Conservation (phyloP, 352 stramenopile genomes). For the Phytophthora palmivora region DNA sequence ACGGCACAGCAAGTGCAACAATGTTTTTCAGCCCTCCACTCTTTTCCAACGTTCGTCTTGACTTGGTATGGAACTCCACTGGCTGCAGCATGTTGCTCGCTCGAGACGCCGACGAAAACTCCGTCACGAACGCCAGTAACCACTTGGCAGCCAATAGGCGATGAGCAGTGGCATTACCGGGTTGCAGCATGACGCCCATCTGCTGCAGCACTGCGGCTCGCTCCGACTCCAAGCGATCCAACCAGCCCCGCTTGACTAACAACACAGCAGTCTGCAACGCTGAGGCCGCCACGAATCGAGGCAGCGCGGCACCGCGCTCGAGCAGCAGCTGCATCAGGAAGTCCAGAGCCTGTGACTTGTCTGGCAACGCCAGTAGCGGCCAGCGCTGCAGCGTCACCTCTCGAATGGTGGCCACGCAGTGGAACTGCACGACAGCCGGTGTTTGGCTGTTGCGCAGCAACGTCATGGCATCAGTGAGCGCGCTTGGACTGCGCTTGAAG, state of each 20-base stretch:
- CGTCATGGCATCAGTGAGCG: constrained; percentile 64
- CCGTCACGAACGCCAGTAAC: constrained; percentile 85
- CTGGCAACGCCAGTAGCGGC: constrained; percentile 48
- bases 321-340: constrained; percentile 86
- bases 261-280: constrained; percentile 79
- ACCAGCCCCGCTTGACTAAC: constrained; percentile 85
- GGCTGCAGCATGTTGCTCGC: constrained; percentile 85
- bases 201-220: constrained; percentile 68
- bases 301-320: constrained; percentile 55
- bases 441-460: constrained; percentile 46
- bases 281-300: constrained; percentile 63
- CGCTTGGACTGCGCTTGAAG: constrained; percentile 83
- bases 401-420: constrained; percentile 79
- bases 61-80: constrained; percentile 85
- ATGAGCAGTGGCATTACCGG: constrained; percentile 38
- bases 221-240: constrained; percentile 65
- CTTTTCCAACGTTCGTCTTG: constrained; percentile 65
- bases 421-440: constrained; percentile 76
- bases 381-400: constrained; percentile 81
- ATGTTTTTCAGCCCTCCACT: constrained; percentile 65
- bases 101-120: constrained; percentile 83
- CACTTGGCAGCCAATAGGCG: constrained; percentile 80
- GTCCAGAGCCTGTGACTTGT: constrained; percentile 68
- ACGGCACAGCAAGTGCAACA: constrained; percentile 60
- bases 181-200: constrained; percentile 72